phyloP scores from a whole-genome alignment of 2,329 filamentous ascomycete species.

The Penicillium sp. region DNA sequence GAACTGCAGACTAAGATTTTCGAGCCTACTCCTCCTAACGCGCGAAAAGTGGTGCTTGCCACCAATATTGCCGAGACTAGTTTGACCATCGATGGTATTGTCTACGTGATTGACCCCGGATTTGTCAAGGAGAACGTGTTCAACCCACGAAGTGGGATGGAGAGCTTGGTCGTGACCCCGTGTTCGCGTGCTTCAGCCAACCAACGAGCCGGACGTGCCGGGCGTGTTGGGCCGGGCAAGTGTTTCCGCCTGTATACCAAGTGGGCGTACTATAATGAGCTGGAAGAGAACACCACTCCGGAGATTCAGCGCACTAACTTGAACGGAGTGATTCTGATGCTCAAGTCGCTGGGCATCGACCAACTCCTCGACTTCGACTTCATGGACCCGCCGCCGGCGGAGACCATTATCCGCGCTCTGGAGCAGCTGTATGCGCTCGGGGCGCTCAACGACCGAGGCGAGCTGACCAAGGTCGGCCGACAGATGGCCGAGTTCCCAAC shows the following conservation, averaged over 20 bases:
- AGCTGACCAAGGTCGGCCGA: conserved; percentile 83
- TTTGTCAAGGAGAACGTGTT: conserved; percentile 96
- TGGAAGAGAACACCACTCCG: conserved; percentile 86
- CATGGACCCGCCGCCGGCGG: conserved; percentile 87
- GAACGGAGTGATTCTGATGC: conserved; percentile 74
- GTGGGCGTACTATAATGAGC: conserved; percentile 89
- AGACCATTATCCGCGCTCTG: conserved; percentile 82
- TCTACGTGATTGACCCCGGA: conserved; percentile 92
- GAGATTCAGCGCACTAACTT: conserved; percentile 92
- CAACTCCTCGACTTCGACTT: conserved; percentile 93
- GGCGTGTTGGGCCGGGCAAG: conserved; percentile 86
- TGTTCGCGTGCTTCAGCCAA: conserved; percentile 90
- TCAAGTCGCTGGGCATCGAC: conserved; percentile 89
- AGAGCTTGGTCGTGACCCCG: conserved; percentile 83
- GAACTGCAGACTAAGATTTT: conserved; percentile 93
- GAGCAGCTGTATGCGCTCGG: conserved; percentile 91
- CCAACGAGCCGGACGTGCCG: conserved; percentile 87
- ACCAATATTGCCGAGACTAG: conserved; percentile 98
- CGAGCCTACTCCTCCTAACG: conserved; percentile 79
- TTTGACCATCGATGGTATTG: conserved; percentile 92
- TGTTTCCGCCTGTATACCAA: conserved; percentile 93
- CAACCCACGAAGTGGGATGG: conserved; percentile 89
- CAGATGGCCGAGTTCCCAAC: conserved; percentile 96
- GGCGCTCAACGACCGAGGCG: conserved; percentile 81
- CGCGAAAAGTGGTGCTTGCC: conserved; percentile 86